phyloP scores from a whole-genome alignment of 2,329 filamentous ascomycete species.

The Amauroascus niger region DNA sequence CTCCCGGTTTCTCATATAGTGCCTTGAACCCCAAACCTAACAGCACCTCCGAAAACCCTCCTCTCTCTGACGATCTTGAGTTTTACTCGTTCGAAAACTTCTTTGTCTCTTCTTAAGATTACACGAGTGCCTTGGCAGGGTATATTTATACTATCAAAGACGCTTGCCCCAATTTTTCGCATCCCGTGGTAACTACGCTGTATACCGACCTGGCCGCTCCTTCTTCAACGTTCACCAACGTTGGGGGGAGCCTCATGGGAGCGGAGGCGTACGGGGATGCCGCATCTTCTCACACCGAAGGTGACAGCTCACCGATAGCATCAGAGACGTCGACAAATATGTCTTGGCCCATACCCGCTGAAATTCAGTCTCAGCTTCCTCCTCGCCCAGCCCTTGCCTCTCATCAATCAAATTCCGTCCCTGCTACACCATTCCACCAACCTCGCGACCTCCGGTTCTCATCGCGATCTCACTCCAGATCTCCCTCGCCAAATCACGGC shows the following conservation, averaged over 20 bases:
- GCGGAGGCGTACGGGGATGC: conserved; percentile 37
- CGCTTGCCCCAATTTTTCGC: not conserved
- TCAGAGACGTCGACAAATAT: conserved; percentile 32
- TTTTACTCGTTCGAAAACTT: not conserved
- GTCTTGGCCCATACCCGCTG: conserved; percentile 32
- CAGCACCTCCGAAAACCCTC: no score
- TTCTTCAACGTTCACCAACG: conserved; percentile 27
- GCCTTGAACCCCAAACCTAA: not conserved
- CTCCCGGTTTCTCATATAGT: not conserved
- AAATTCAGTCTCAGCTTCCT: conserved; percentile 27
- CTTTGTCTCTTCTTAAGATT: not conserved
- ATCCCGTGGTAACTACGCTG: not conserved
- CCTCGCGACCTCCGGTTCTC: conserved; percentile 60
- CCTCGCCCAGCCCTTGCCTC: conserved; percentile 45
- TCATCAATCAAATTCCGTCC: conserved; percentile 77
- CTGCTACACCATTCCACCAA: conserved; percentile 85
- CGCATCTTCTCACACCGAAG: conserved; percentile 29
- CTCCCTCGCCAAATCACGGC: conserved; percentile 66
- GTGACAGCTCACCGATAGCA: conserved; percentile 37
- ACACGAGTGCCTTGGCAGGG: not conserved
- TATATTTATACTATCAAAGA: not conserved
- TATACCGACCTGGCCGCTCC: conserved; percentile 6
- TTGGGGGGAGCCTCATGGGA: conserved; percentile 34
- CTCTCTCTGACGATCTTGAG: not conserved
- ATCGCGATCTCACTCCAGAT: conserved; percentile 55